Base-by-base conservation (phyloP, 2,329 filamentous ascomycete genomes). In the Fusarium sp. region DNA sequence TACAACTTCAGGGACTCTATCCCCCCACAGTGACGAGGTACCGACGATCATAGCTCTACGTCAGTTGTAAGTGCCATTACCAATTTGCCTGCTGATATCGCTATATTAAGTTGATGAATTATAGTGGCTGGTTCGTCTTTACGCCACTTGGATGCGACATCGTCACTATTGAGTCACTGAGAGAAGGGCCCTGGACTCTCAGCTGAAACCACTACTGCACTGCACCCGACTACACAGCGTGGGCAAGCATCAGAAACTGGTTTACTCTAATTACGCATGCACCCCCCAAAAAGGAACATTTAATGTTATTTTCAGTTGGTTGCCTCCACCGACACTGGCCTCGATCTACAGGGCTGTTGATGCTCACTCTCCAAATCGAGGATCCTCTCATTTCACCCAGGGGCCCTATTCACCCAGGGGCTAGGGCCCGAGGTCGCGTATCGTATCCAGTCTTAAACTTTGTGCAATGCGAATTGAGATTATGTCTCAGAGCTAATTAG, bases 191-290 rank as follows among this genome's bases (percentile, higher is more conserved):
- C 48, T 28, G 30, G 43, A 45, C 53, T 34, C 62, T 51, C 42
- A 68, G 54, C 65, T 67, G 60, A 67, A 67, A 67, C 54, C 38
- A 44, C 65, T 68, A 67, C 65, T 65, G 59, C 65, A 56, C 34
- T 11, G 34, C 34, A 54, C 45, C 42, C 46, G 38, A 23, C 53
- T 60, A 50, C 42, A 61, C 58, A 15, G 28, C 47, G 14, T 15
- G 28, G 28, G 28, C 15, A 36, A 8, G 30, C n/a, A 40, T 26
- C n/a, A 64, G 34, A 64, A 50, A 42, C 43, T 63, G 38, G 51
- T 45, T 56, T 50, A 19, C 20, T 30, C 34, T 49, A 28, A 28
- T 28, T 28, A 20, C 46, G 54, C 32, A 28, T 49, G 39, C 20
- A 46, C 38, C 46, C 30, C 42, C 28, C 28, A 14, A 32, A 26